Evolutionary conservation across 257 asterid species (phyloP), one percentile per base, ranked within the genome.

Genomic region (Solanum corneliomulleri): DNA sequence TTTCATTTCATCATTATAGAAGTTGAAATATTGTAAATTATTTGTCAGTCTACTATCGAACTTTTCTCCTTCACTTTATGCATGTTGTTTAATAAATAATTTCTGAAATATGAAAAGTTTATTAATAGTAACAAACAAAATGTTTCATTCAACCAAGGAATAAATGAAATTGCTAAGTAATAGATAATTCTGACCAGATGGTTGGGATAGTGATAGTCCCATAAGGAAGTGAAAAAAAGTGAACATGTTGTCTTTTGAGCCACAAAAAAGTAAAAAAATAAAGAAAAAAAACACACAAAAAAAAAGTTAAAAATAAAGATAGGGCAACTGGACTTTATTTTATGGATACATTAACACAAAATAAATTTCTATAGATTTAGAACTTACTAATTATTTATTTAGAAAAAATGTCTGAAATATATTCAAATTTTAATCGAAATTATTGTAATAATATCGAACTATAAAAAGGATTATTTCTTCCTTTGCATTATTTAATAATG

Each of bases 301-400:
- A 52, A 33, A 31, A 31, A 31, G 33, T 31, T 52, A 52, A 16
- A 37, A 18, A 56, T 7, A 56, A 56, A 74, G 31, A 39, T 74
- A 21, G 82, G 82, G 82, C 52, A 74, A 37, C 82, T 74, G 52
- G 20, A 74, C 52, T 74, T 74, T 74, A 74, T 35, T 37, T 21
- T 58, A 45, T 20, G 31, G 49, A 37, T 39, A 20, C 9, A 37
- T 74, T 37, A 52, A 74, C 52, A 37, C 6, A 35, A 66, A 66
- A 66, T 25, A 66, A 66, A 29, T 68, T 68, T 37, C 74, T 27
- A 68, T 68, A 68, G 37, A 27, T 27, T 27, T 68, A 27, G 15
- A 7, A 23, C 14, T 10, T 10, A 9, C 29, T 60, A 64, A 11
- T n/a, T n/a, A n/a, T 64, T n/a, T n/a, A 64, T 64, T 10, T 64